Evolutionary conservation across 768 basidiomycete genomes (phyloP).

Genomic region (Mycena maculata): DNA sequence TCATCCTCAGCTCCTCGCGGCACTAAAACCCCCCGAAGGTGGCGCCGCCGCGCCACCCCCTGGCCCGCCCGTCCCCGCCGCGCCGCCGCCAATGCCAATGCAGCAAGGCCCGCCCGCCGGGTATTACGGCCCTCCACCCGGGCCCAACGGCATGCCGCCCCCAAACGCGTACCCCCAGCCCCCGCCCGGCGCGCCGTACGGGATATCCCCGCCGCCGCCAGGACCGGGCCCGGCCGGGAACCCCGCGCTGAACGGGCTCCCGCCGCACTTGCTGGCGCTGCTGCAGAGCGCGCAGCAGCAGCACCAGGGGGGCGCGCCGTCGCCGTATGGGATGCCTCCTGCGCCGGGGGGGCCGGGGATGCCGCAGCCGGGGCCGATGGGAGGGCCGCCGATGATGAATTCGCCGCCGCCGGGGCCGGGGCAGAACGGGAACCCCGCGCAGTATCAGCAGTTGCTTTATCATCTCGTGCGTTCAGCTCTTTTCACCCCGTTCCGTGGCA

Average conservation of each 20-base stretch:
- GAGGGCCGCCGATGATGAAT: conserved; percentile 27
- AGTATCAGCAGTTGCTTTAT: conserved; percentile 32
- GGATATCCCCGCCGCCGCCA: conserved; percentile 37
- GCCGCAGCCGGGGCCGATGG: too few relatives aligned
- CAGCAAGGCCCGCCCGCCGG: conserved; percentile 51
- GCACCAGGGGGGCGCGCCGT: conserved; percentile 53
- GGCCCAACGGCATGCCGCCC: conserved; percentile 33
- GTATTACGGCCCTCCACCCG: conserved; percentile 41
- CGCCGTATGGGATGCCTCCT: conserved; percentile 49
- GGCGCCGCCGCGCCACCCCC: conserved; percentile 51
- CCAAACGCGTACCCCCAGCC: conserved; percentile 38
- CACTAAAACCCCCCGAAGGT: conserved; percentile 76
- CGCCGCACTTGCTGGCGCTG: conserved; percentile 77
- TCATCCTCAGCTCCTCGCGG: conserved; percentile 68
- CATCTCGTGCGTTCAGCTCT: conserved; percentile 18
- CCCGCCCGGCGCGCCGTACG: conserved; percentile 42
- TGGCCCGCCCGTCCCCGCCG: conserved; percentile 42
- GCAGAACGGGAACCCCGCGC: conserved; percentile 21
- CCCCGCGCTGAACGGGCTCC: conserved; percentile 58
- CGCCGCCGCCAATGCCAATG: conserved; percentile 47
- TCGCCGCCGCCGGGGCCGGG: conserved; percentile 10
- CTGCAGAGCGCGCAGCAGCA: conserved; percentile 60
- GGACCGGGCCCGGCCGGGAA: conserved; percentile 48
- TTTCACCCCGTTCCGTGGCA: not conserved
- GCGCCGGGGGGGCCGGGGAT: conserved; percentile 41